A percentile compares a stretch with the other conserved stretches of the same genome.
Evolutionary conservation across 306 rosid genomes (phyloP).

Genomic region (Purshia tridentata): DNA sequence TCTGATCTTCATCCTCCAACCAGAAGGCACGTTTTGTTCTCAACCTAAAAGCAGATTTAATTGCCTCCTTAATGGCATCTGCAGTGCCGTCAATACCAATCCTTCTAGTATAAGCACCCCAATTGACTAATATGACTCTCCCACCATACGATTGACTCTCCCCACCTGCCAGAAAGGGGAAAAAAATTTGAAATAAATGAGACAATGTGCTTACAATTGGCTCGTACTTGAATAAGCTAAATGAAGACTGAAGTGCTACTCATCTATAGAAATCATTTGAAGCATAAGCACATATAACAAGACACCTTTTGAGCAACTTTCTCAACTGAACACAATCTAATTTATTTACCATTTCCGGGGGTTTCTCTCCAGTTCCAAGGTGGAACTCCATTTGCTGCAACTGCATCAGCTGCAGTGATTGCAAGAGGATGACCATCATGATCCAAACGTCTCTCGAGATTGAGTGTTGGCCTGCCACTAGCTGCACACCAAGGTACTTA

Average conservation of each 20-base stretch:
- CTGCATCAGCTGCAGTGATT: slow-evolving; percentile 85
- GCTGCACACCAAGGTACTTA: slow-evolving; percentile 46
- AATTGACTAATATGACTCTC: slow-evolving; percentile 89
- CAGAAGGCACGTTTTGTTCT: slow-evolving; percentile 92
- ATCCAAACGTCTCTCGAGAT: slow-evolving; percentile 89
- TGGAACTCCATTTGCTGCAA: slow-evolving; percentile 77
- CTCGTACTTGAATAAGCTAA: background rate
- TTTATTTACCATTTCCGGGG: slow-evolving; percentile 76
- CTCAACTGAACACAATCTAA: background rate
- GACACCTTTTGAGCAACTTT: background rate
- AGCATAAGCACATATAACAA: background rate
- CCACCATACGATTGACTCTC: slow-evolving; percentile 80
- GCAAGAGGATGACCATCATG: slow-evolving; percentile 97
- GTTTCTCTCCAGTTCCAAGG: slow-evolving; percentile 99
- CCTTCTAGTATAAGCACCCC: slow-evolving; percentile 89
- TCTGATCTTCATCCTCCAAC: slow-evolving; percentile 97
- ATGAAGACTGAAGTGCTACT: background rate
- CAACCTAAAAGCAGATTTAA: slow-evolving; percentile 83
- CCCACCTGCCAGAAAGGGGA: slow-evolving; percentile 48
- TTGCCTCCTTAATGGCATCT: slow-evolving; percentile 91
- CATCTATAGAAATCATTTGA: background rate
- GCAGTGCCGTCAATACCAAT: slow-evolving; percentile 87
- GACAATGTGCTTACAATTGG: background rate
- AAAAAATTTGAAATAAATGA: slow-evolving; percentile 6
- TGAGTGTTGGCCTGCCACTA: slow-evolving; percentile 84